A percentile compares a stretch with the other conserved stretches of the same genome.
Conservation (phyloP, 768 basidiomycete species). For the Leucocoprinus sp. region DNA sequence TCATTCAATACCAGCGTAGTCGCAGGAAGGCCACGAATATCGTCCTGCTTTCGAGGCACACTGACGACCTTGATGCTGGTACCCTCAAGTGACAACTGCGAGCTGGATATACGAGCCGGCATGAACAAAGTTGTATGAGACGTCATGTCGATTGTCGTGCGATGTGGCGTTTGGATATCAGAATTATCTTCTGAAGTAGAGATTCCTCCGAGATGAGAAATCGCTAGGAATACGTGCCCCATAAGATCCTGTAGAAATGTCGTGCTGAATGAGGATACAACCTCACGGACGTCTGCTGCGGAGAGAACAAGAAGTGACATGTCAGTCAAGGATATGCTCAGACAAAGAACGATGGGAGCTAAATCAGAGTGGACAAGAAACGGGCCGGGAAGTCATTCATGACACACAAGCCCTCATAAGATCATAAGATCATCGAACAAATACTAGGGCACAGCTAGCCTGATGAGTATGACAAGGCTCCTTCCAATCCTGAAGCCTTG, state of each 20-base stretch:
- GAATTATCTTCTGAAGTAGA: constrained; percentile 11
- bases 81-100: constrained; percentile 22
- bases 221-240: constrained; percentile 45
- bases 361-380: too few species aligned
- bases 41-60: constrained; percentile 41
- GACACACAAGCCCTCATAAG: too few species aligned
- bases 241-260: constrained; percentile 45
- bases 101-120: constrained; percentile 49
- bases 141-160: constrained; percentile 44
- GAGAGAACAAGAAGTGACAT: constrained; percentile 59
- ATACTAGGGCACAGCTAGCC: too few species aligned
- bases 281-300: constrained; percentile 43
- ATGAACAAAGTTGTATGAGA: constrained; percentile 70
- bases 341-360: too few species aligned
- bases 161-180: constrained; percentile 42
- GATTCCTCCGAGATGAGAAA: constrained; percentile 20
- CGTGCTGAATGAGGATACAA: constrained; percentile 38
- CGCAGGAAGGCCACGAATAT: constrained; percentile 57
- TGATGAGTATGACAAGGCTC: too few species aligned
- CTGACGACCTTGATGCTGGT: constrained; percentile 79
- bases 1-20: constrained; percentile 75
- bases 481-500: too few species aligned
- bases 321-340: not conserved
- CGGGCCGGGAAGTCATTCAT: too few species aligned
- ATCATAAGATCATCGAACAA: too few species aligned